Percentiles rank a stretch among this genome's conserved stretches.
Conservation (phyloP, 345 rosid genomes). For the Populus nigra region DNA sequence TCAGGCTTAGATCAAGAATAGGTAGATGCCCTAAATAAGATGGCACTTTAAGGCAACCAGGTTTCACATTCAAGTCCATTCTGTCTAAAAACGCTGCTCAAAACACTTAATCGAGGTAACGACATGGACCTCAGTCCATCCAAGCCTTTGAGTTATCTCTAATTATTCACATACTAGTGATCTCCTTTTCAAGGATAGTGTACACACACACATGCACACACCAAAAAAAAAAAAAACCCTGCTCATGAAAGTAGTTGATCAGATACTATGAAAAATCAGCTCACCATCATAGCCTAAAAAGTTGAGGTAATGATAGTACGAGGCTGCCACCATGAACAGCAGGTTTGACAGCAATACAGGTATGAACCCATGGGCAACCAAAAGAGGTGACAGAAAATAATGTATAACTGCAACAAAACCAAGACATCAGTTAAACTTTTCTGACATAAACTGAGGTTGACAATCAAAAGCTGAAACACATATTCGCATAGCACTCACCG, state of each 20-base stretch:
- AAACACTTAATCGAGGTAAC: neutral
- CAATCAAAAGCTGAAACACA: neutral
- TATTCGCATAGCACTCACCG: conserved; percentile 45
- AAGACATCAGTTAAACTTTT: conserved; percentile 12
- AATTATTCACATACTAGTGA: neutral
- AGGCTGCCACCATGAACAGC: conserved; percentile 89
- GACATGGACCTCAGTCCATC: neutral
- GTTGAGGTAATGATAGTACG: conserved; percentile 96
- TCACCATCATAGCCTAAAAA: conserved; percentile 96
- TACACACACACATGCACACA: neutral
- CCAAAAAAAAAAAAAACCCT: too few species aligned
- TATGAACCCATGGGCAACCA: conserved; percentile 87
- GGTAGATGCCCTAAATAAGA: neutral
- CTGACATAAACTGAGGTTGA: neutral
- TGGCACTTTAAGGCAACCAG: neutral
- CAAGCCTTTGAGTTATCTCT: neutral
- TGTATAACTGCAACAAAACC: conserved; percentile 68
- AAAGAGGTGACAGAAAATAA: conserved; percentile 82
- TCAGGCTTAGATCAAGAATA: neutral
- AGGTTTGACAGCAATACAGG: conserved; percentile 80
- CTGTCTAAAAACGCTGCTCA: neutral
- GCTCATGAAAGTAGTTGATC: neutral
- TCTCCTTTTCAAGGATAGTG: neutral
- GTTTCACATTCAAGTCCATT: neutral
- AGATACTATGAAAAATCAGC: conserved; percentile 18